Percentiles rank a stretch among this genome's conserved stretches.
phyloP scores from a whole-genome alignment of 805 yeast species.

The Saccharomycopsis capsularis region DNA sequence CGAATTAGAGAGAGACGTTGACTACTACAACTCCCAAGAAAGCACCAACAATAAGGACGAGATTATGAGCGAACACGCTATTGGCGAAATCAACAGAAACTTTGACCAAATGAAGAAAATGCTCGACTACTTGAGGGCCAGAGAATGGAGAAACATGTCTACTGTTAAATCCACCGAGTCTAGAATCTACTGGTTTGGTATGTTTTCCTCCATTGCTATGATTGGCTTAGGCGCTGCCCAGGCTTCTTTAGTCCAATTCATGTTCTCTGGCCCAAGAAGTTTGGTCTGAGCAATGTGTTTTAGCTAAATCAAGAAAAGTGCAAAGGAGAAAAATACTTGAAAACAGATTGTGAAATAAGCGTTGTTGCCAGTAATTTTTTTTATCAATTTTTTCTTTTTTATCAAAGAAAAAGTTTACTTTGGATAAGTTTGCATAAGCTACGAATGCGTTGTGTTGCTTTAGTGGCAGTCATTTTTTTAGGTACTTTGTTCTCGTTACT shows the following conservation, averaged over 20 bases:
- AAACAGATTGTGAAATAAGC: no score
- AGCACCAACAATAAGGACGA: slow-evolving; percentile 38
- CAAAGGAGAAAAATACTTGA: no score
- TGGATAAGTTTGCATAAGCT: no score
- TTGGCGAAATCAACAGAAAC: slow-evolving; percentile 52
- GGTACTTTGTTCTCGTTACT: no score
- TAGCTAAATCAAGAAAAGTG: no score
- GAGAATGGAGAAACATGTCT: slow-evolving; percentile 95
- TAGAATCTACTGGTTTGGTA: slow-evolving; percentile 70
- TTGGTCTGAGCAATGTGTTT: slow-evolving; percentile 22
- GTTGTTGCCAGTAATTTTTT: no score
- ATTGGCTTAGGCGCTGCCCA: slow-evolving; percentile 72
- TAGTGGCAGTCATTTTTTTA: no score
- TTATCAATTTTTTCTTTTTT: no score
- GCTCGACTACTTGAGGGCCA: slow-evolving; percentile 84
- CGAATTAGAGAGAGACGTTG: slow-evolving; percentile 39
- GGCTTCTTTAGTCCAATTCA: slow-evolving; percentile 73
- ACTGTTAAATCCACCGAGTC: slow-evolving; percentile 77
- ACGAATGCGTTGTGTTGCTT: no score
- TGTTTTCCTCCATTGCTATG: slow-evolving; percentile 63
- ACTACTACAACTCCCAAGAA: slow-evolving; percentile 29
- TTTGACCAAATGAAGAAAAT: slow-evolving; percentile 50
- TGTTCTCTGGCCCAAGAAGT: slow-evolving; percentile 39
- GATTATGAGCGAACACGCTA: slow-evolving; percentile 45
- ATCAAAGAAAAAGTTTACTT: no score